Base-by-base conservation (phyloP, 2,329 filamentous ascomycete species). In the Byssothecium circinans region DNA sequence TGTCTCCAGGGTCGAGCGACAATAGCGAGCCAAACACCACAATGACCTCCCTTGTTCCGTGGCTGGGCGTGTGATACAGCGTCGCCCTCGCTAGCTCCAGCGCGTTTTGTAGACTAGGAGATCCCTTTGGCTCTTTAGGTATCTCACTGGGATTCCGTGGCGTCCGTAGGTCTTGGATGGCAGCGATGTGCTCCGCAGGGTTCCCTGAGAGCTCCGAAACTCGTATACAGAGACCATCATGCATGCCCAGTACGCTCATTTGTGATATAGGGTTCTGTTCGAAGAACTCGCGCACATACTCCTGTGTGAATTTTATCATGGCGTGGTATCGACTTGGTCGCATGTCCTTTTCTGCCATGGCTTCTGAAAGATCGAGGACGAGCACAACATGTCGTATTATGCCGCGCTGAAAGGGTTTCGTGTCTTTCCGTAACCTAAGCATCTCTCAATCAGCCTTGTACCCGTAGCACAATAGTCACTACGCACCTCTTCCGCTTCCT, bases 211-310 rank as follows among this genome's bases (percentile, higher is more conserved):
- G 86, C 65, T 96, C 89, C 65, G 88, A 94, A 54, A 99, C 82
- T 32, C 89, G 80, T 19, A 95, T 78, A 2, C 91, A 91, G 14
- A 97, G 78, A 14, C 94, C 94, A 68, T 97, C 94, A 52, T 89
- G 84, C 88, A 97, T 96, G 41, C 89, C 92, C 32, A 99, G 78
- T 23, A 99, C 87, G 19, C 88, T 91, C 47, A 99, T 82, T 73
- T 99, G 94, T 8, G 91, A 95, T 57, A 99, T 97, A 10, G 94
- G 94, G 64, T 99, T 99, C 73, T 99, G 94, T 73, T 97, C 94
- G 67, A 97, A 99, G 74, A 90, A 99, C 70, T 96, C 92, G 49
- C 86, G 82, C 40, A 97, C 87, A 71, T 97, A 99, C 47, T 91
- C 87, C 54, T 87, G 83, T 14, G 91, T 87, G 71, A 91, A 95